Percentiles rank a stretch among this genome's conserved stretches.
Evolutionary conservation across 2,329 filamentous ascomycete genomes (phyloP).

Genomic region (Hymenoscyphus fraxineus): DNA sequence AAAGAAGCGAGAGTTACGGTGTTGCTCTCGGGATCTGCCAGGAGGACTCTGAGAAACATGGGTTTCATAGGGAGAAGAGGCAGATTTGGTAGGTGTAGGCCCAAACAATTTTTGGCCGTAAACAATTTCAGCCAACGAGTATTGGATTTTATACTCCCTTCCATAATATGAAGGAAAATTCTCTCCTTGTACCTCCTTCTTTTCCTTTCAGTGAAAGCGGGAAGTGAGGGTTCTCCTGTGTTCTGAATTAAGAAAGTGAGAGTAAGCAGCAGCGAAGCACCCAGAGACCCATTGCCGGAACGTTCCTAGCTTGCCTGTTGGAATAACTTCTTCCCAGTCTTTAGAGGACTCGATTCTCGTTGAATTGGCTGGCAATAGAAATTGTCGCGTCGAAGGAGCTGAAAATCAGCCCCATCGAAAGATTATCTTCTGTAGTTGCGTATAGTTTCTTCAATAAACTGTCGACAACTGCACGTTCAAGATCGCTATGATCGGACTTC

Average conservation of each 20-base stretch:
- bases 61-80: slow-evolving; percentile 11
- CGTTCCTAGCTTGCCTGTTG: background rate
- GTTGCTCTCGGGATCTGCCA: background rate
- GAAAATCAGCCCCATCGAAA: background rate
- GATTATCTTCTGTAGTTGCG: background rate
- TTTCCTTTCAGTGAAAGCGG: background rate
- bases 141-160: slow-evolving; percentile 1
- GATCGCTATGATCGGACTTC: background rate
- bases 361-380: slow-evolving; percentile 4
- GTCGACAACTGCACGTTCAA: background rate
- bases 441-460: background rate
- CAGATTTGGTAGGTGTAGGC: background rate
- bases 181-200: background rate
- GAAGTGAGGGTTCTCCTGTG: background rate
- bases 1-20: too few relatives aligned
- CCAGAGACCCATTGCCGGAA: background rate
- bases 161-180: slow-evolving; percentile 5
- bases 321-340: background rate
- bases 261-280: background rate
- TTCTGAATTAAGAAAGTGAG: background rate
- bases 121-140: slow-evolving; percentile 8
- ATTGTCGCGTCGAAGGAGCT: background rate
- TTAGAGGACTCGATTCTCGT: background rate
- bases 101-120: slow-evolving; percentile 6
- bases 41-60: background rate